Conservation (phyloP, 352 stramenopile species). For the Pythium chondricola region DNA sequence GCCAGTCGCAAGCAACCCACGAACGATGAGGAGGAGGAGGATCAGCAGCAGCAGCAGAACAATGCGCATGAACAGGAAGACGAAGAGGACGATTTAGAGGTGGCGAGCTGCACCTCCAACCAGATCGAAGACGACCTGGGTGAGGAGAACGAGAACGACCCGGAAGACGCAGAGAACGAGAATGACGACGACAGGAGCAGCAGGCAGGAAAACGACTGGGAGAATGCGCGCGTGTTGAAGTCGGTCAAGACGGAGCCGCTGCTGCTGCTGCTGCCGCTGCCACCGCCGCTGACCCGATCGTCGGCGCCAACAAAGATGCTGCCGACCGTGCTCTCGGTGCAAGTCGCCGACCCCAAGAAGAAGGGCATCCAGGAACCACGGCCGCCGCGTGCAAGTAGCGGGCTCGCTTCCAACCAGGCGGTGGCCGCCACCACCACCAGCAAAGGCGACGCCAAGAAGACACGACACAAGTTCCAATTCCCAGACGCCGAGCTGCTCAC, state of each 20-base stretch:
- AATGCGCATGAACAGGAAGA: constrained; percentile 10
- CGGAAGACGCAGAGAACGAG: neutral
- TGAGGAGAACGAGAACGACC: constrained; percentile 5
- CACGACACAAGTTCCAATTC: constrained; percentile 58
- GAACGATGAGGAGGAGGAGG: constrained; percentile 1
- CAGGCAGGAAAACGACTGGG: constrained; percentile 12
- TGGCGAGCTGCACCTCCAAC: constrained; percentile 30
- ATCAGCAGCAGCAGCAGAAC: constrained; percentile 4
- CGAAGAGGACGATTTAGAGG: constrained; percentile 5
- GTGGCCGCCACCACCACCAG: neutral
- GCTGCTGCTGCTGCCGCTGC: too few species aligned
- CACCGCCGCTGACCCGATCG: constrained; percentile 2
- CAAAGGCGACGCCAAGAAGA: constrained; percentile 12
- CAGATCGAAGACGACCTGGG: constrained; percentile 36
- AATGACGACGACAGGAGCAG: constrained; percentile 7
- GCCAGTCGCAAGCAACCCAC: neutral
- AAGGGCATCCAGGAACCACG: constrained; percentile 37
- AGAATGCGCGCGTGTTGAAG: neutral
- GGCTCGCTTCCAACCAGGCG: constrained; percentile 1
- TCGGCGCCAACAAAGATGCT: constrained; percentile 1
- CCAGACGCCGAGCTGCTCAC: constrained; percentile 35
- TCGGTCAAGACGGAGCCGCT: neutral
- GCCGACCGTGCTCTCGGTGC: constrained; percentile 22
- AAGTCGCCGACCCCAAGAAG: constrained; percentile 25
- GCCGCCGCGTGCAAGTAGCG: constrained; percentile 23